These are phyloP conservation scores for Trametes polyzona DNA, from an alignment of 1,284 basidiomycete species.

Conservation along the genomic window DNA sequence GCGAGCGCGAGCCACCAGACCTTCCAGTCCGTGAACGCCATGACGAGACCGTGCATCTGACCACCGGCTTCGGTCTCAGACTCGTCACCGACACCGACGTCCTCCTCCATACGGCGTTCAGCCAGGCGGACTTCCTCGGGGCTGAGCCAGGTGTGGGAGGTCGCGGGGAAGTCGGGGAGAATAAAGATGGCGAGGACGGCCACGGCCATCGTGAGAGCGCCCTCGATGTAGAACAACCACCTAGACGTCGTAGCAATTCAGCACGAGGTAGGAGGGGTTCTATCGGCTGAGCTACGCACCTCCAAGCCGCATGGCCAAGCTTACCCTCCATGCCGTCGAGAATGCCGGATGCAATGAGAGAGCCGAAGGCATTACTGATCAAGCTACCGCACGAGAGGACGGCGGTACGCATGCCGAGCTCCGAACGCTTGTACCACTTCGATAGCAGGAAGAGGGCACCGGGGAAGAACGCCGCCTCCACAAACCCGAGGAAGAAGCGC, in stretches of 20 bases:
- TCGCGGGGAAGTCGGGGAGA: conserved; percentile 78
- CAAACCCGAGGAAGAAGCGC: conserved; percentile 75
- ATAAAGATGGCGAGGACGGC: conserved; percentile 66
- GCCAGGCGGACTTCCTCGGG: conserved; percentile 69
- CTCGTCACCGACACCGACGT: conserved; percentile 56
- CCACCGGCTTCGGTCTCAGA: conserved; percentile 40
- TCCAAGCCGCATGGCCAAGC: conserved; percentile 77
- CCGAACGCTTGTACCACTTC: conserved; percentile 73
- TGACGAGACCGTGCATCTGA: conserved; percentile 50
- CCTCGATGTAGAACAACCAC: conserved; percentile 82
- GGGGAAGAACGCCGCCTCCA: conserved; percentile 79
- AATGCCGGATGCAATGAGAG: conserved; percentile 79
- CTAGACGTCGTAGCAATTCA: conserved; percentile 34
- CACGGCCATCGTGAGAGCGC: conserved; percentile 65
- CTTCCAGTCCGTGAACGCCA: conserved; percentile 73
- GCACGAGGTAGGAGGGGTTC: neutral
- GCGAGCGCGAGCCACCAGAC: conserved; percentile 74
- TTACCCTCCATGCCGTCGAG: conserved; percentile 71
- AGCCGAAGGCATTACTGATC: conserved; percentile 84
- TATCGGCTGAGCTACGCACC: conserved; percentile 39
- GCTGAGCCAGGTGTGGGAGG: conserved; percentile 58
- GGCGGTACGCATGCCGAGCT: conserved; percentile 74
- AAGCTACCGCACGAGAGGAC: conserved; percentile 74
- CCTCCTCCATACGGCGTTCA: conserved; percentile 72
- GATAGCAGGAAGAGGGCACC: conserved; percentile 67